Base-by-base conservation (phyloP, 495 filamentous ascomycete genomes). In the Mytilinidion resinicola region DNA sequence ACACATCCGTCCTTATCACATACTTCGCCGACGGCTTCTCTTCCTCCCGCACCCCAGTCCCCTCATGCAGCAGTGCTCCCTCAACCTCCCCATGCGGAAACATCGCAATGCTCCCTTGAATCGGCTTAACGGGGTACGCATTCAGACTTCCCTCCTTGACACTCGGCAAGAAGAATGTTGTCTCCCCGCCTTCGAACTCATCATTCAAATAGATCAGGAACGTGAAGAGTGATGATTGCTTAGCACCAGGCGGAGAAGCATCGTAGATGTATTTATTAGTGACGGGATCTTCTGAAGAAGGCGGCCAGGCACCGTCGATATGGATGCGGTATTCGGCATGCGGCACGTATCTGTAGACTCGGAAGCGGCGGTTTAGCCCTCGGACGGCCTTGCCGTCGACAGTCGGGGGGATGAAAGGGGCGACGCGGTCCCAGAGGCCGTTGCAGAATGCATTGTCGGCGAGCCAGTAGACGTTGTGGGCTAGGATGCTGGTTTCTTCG, bases 401-500 rank as follows among this genome's bases (percentile, higher is more conserved):
- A 0, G 50, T 51, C 4, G 63, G 38, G 0, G 76, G 76, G 1
- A 78, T 68, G 36, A 72, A 73, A 9, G 63, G 61, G 8, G 70
- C 36, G 7, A 79, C 70, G 12, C 77, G 69, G 8, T 57, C 55
- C 75, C 76, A 79, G 6, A 79, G 68, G 14, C 56, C 71, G 20
- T 73, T 63, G 56, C 70, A 64, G 56, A 79, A 78, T 0, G 60
- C 53, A 14, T 63, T 47, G 54, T 79, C 77, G 21, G 76, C 68
- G 25, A 79, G 67, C 76, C 77, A 79, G 67, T 79, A 79, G 50
- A 79, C 76, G 58, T 79, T 79, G 61, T 79, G 77, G 1, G 77
- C 77, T 0, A 79, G 65, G 42, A 78, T 67, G 59, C 72, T 75
- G 39, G 64, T 66, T 36, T 76, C 72, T 41, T 70, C 64, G 34